phyloP scores from a whole-genome alignment of 2,329 filamentous ascomycete genomes.

The Ascochyta viciae-villosae region DNA sequence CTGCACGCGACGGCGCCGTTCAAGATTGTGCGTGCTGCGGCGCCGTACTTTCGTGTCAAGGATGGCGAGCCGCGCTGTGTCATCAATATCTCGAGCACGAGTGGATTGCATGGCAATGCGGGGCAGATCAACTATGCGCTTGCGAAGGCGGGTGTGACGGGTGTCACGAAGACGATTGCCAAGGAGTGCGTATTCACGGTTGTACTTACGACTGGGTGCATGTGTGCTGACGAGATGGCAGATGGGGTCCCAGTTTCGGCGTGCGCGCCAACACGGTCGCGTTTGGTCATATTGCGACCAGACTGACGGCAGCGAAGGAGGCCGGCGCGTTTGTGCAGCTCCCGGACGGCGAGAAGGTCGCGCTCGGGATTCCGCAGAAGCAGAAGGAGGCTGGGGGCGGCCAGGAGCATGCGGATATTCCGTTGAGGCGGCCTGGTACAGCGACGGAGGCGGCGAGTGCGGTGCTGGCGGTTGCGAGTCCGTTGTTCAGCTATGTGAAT shows the following conservation, averaged over 20 bases:
- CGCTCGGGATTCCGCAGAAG: conserved; percentile 52
- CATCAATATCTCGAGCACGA: conserved; percentile 84
- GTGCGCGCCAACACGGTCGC: conserved; percentile 84
- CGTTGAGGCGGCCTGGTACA: conserved; percentile 76
- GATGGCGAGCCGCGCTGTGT: conserved; percentile 80
- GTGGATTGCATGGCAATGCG: conserved; percentile 83
- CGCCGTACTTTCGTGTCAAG: conserved; percentile 85
- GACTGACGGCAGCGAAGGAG: conserved; percentile 85
- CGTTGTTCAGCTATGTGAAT: conserved; percentile 82
- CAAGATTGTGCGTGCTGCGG: conserved; percentile 77
- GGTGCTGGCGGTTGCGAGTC: conserved; percentile 80
- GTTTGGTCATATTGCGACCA: conserved; percentile 81
- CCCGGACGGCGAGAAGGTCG: conserved; percentile 68
- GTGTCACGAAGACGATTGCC: conserved; percentile 86
- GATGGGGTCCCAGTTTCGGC: conserved; percentile 82
- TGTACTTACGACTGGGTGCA: neutral
- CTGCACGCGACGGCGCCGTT: conserved; percentile 88
- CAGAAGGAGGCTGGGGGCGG: conserved; percentile 48
- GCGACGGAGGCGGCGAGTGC: conserved; percentile 81
- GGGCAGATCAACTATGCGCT: conserved; percentile 90
- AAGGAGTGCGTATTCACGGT: conserved; percentile 63
- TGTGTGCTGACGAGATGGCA: conserved; percentile 10
- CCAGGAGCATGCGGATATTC: conserved; percentile 70
- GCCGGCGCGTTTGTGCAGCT: conserved; percentile 79
- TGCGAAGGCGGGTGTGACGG: conserved; percentile 83